phyloP scores from a whole-genome alignment of 1,139 yeast genomes.

The Zygosaccharomyces pseudobailii region DNA sequence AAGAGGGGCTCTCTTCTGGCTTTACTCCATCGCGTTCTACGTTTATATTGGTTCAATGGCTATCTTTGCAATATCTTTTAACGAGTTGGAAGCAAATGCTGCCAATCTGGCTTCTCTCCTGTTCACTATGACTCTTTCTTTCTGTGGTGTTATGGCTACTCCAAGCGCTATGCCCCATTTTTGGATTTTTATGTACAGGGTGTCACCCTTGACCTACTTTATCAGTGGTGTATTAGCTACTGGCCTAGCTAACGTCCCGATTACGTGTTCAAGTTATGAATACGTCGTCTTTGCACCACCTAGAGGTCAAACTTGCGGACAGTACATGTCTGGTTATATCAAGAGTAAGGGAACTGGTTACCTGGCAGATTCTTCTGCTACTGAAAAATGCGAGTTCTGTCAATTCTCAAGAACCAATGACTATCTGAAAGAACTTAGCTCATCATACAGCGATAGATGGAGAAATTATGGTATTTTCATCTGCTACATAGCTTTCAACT shows the following conservation, averaged over 20 bases:
- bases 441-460: slow-evolving; percentile 48
- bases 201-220: slow-evolving; percentile 57
- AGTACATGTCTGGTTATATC: slow-evolving; percentile 45
- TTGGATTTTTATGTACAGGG: slow-evolving; percentile 58
- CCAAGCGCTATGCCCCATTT: slow-evolving; percentile 49
- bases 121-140: slow-evolving; percentile 61
- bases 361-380: slow-evolving; percentile 39
- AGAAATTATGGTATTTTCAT: slow-evolving; percentile 58
- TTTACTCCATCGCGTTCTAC: slow-evolving; percentile 48
- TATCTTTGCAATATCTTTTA: slow-evolving; percentile 11
- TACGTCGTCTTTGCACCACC: slow-evolving; percentile 43
- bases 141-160: slow-evolving; percentile 75
- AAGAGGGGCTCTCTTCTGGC: slow-evolving; percentile 65
- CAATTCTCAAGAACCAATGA: slow-evolving; percentile 43
- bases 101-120: slow-evolving; percentile 58
- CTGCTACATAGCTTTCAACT: slow-evolving; percentile 32
- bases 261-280: slow-evolving; percentile 46
- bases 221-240: slow-evolving; percentile 46
- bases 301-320: slow-evolving; percentile 45
- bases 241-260: slow-evolving; percentile 46
- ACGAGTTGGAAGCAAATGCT: slow-evolving; percentile 60
- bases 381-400: slow-evolving; percentile 48
- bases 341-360: slow-evolving; percentile 50
- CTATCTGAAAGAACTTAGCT: slow-evolving; percentile 41
- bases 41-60: slow-evolving; percentile 60